Conservation (phyloP, 179 eudicot genomes). For the Beta corolliflora region DNA sequence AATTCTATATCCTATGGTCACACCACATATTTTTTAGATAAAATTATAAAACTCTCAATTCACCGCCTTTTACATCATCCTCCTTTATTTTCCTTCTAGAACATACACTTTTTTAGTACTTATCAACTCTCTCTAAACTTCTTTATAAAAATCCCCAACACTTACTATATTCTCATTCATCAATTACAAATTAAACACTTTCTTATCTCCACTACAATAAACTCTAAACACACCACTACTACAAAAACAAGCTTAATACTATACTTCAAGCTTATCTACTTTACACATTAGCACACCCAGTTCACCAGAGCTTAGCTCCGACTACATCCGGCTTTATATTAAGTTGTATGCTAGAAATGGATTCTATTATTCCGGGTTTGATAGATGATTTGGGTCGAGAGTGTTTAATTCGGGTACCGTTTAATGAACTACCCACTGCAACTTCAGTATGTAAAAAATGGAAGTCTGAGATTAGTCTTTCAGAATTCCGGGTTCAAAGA, state of each 20-base stretch:
- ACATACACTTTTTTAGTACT: not conserved
- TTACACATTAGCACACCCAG: no score
- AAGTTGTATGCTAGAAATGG: constrained; percentile 30
- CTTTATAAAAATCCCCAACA: not conserved
- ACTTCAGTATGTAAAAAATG: constrained; percentile 51
- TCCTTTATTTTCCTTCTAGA: not conserved
- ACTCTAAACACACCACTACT: no score
- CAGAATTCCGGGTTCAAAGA: constrained; percentile 43
- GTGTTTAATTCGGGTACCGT: constrained; percentile 56
- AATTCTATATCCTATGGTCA: not conserved
- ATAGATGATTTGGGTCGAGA: constrained; percentile 59
- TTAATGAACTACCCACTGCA: constrained; percentile 41
- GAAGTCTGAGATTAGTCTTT: constrained; percentile 39
- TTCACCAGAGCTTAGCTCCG: no score
- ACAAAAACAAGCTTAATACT: no score
- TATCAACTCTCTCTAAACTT: not conserved
- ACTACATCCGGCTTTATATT: no score
- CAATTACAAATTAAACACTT: not conserved
- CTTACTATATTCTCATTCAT: not conserved
- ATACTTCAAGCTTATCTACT: not conserved
- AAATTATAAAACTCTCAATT: not conserved
- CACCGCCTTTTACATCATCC: not conserved
- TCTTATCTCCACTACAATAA: not conserved
- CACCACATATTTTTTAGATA: not conserved
- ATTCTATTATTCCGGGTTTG: constrained; percentile 55